Evolutionary conservation across 306 rosid species (phyloP), one percentile per base, ranked within the genome.

Genomic region (Begonia loranthoides): DNA sequence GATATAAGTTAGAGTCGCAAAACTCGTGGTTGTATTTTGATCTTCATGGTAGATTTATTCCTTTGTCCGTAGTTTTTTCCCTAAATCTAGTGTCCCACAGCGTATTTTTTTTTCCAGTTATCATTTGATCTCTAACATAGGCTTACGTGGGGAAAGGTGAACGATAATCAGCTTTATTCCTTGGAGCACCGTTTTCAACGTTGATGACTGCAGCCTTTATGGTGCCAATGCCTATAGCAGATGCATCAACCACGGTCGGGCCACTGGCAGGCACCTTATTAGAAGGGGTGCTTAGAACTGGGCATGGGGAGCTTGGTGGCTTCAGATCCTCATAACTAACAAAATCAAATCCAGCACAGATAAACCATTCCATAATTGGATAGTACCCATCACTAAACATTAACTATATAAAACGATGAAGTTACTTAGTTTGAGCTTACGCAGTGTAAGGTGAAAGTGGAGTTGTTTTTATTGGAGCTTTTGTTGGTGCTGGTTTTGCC

Each of bases 231-330:
- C n/a, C 67, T 40, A 33, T 74, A 17, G 67, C 19, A 13, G 56
- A 54, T 24, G 43, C 54, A 55, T 72, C 72, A 39, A 51, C 59
- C 9, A 38, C 13, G 34, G 66, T 58, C 24, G 73, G 52, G 44
- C 57, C 51, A 57, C 59, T 22, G 40, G 28, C 46, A 57, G 76
- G 64, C 1, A 17, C 65, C 54, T 57, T 62, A 47, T 57, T 62
- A 47, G 24, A 64, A 61, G 74, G 65, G 17, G 61, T 72, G 50
- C 76, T 65, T 47, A 75, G 80, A 34, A 71, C 56, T 55, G 83
- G 86, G 53, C 51, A 62, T 12, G 92, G 92, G 43, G 83, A 78
- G 62, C 67, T 70, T 7, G 83, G 83, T 50, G 87, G 87, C 56
- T 76, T 82, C 65, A 82, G 62, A 65, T 78, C 77, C 57, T 70